Percentiles rank a stretch among this genome's conserved stretches.
Evolutionary conservation across 164 flowering plant genomes (phyloP).

Genomic region (Tinospora cordifolia): DNA sequence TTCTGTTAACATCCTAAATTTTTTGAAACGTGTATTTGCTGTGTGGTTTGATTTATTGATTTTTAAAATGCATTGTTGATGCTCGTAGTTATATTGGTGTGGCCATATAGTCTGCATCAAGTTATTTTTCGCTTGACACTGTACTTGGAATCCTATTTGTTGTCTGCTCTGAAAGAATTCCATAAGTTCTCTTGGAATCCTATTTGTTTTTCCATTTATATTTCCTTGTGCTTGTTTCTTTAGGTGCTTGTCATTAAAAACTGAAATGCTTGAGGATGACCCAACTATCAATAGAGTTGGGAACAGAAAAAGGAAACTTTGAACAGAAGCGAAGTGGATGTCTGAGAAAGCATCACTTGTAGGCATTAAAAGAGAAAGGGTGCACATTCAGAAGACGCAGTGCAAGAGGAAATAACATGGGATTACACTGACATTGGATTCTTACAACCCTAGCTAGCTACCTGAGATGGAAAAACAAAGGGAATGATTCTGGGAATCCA

Average conservation of each 20-base stretch:
- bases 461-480: slow-evolving; percentile 70
- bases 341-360: slow-evolving; percentile 12
- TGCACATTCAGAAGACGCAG: slow-evolving; percentile 12
- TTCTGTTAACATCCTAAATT: too few species aligned
- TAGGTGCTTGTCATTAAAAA: slow-evolving; percentile 6
- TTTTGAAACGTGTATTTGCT: too few species aligned
- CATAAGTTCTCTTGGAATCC: neutral
- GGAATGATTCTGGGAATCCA: slow-evolving; percentile 62
- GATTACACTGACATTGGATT: slow-evolving; percentile 38
- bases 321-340: slow-evolving; percentile 7
- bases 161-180: neutral
- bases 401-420: slow-evolving; percentile 6
- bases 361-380: slow-evolving; percentile 12
- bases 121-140: too few species aligned
- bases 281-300: slow-evolving; percentile 33
- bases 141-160: neutral
- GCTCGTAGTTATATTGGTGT: too few species aligned
- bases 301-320: neutral
- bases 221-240: neutral
- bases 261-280: slow-evolving; percentile 43
- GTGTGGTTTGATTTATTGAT: too few species aligned
- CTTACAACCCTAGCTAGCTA: slow-evolving; percentile 43
- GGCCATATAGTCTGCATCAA: too few species aligned
- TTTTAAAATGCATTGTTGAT: too few species aligned
- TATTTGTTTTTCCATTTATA: neutral